These are phyloP conservation scores for Pontederia crassipes DNA, from an alignment of 176 grass and related monocot genomes.

Conservation along the genomic window DNA sequence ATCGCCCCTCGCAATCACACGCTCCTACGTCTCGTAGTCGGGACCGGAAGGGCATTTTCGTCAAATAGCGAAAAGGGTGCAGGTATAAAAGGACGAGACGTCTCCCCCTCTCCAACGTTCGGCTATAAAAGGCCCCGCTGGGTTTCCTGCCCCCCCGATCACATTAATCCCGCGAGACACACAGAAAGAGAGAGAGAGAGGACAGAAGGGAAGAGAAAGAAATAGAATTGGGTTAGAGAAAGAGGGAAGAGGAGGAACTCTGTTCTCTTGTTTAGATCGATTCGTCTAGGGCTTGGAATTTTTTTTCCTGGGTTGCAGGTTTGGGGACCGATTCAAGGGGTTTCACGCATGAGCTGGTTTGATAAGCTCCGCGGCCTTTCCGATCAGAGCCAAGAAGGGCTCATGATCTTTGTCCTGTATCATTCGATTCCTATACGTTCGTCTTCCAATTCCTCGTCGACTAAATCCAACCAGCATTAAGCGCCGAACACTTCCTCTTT, in stretches of 20 bases:
- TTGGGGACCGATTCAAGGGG: constrained; percentile 20
- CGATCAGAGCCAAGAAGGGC: constrained; percentile 52
- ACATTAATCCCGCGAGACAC: not conserved
- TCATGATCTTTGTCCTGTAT: constrained; percentile 92
- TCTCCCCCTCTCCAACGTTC: not conserved
- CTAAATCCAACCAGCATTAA: constrained; percentile 34
- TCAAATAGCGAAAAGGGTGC: too few species aligned
- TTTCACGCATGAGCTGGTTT: constrained; percentile 76
- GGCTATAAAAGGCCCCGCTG: not conserved
- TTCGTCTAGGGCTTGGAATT: not conserved
- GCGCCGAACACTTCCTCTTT: not conserved
- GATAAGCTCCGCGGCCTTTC: constrained; percentile 44
- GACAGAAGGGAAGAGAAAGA: not conserved
- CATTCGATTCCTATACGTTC: constrained; percentile 97
- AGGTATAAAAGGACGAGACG: not conserved
- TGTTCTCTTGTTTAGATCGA: too few species aligned
- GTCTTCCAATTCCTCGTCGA: constrained; percentile 16
- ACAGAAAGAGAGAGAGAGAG: not conserved
- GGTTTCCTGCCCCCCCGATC: not conserved
- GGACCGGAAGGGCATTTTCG: too few species aligned
- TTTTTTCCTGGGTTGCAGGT: constrained; percentile 21
- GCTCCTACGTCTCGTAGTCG: too few species aligned
- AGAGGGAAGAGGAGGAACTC: not conserved
- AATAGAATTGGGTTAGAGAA: not conserved
- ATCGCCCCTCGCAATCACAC: too few species aligned